phyloP scores from a whole-genome alignment of 2,329 filamentous ascomycete genomes.

The Ceratocystis cubensis region DNA sequence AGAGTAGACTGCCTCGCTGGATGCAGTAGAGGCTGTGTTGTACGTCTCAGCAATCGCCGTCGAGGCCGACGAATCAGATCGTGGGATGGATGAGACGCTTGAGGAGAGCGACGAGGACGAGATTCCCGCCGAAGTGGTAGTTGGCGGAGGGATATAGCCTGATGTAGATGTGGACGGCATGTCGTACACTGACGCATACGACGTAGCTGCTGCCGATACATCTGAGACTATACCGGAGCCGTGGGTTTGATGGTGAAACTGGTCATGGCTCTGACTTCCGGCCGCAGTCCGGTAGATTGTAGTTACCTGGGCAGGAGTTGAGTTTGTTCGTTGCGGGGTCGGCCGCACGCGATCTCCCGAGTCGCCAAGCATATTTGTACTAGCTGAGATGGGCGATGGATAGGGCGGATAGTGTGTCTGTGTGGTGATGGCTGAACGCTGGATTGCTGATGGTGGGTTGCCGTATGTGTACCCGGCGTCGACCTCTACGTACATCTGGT shows the following conservation, averaged over 20 bases:
- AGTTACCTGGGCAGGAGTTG: not conserved
- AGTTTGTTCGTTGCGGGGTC: not conserved
- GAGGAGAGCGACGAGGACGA: not conserved
- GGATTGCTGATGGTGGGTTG: slow-evolving; percentile 12
- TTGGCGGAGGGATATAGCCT: not conserved
- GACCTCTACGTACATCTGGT: slow-evolving; percentile 30
- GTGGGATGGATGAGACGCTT: not conserved
- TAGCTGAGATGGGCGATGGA: not conserved
- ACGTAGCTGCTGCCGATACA: not conserved
- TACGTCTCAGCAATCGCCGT: not conserved
- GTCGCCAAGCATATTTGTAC: not conserved
- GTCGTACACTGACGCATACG: slow-evolving; percentile 1
- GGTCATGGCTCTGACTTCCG: not conserved
- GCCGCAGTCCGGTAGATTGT: not conserved
- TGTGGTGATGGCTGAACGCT: not conserved
- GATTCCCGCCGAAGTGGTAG: not conserved
- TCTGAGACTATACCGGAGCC: not conserved
- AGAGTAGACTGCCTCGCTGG: slow-evolving; percentile 10
- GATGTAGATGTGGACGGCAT: not conserved
- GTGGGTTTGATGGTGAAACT: not conserved
- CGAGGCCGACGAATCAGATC: not conserved
- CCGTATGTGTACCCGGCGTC: slow-evolving; percentile 29
- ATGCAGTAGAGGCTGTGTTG: not conserved
- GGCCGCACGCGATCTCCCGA: not conserved
- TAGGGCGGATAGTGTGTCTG: slow-evolving; percentile 6